Percentiles rank a stretch among this genome's conserved stretches.
These are phyloP conservation scores for Euptelea pleiosperma DNA, from an alignment of 164 flowering plant species.

Conservation along the genomic window DNA sequence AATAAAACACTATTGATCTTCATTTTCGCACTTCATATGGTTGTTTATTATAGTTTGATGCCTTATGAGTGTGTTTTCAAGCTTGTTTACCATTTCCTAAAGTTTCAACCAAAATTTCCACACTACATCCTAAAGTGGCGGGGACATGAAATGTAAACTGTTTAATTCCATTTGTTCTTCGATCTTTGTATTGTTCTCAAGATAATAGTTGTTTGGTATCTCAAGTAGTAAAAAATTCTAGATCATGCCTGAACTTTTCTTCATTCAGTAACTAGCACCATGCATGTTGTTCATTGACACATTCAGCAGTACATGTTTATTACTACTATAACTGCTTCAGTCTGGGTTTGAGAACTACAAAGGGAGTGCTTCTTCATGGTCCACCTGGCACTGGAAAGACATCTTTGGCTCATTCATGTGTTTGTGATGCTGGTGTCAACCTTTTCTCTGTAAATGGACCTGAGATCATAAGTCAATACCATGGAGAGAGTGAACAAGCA, in stretches of 20 bases:
- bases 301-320: constrained; percentile 14
- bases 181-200: neutral
- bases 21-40: no score
- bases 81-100: no score
- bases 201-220: neutral
- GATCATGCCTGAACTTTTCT: neutral
- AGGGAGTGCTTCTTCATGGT: constrained; percentile 96
- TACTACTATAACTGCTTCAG: constrained; percentile 34
- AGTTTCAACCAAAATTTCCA: no score
- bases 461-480: constrained; percentile 68
- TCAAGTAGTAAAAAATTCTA: neutral
- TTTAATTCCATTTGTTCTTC: no score
- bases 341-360: constrained; percentile 65
- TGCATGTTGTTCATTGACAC: constrained; percentile 4
- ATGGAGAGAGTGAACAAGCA: constrained; percentile 89
- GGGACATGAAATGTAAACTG: no score
- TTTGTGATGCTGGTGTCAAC: constrained; percentile 70
- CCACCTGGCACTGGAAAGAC: constrained; percentile 98
- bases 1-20: no score
- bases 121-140: no score
- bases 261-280: neutral
- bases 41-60: no score
- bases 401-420: constrained; percentile 70
- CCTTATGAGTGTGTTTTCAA: no score
- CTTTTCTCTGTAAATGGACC: constrained; percentile 83